phyloP scores from a whole-genome alignment of 2,329 filamentous ascomycete species.

The Botrytis tulipae region DNA sequence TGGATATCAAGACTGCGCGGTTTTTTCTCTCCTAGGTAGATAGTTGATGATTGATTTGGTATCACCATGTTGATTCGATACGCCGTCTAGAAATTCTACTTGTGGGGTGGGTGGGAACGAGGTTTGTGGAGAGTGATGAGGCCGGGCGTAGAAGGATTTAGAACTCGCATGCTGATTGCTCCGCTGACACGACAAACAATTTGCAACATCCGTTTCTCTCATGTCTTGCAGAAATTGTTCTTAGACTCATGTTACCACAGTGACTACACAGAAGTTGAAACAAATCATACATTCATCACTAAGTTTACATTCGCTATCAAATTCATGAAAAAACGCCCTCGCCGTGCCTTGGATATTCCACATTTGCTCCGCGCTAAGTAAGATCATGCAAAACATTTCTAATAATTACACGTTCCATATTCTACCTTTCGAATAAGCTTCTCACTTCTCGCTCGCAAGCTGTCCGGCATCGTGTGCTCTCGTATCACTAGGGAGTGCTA shows the following conservation, averaged over 20 bases:
- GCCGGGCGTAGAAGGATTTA: too few relatives aligned
- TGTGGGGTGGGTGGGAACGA: too few relatives aligned
- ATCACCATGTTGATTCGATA: too few relatives aligned
- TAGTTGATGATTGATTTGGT: too few relatives aligned
- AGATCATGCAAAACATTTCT: neutral
- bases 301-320: neutral
- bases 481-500: conserved; percentile 5
- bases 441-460: conserved; percentile 10
- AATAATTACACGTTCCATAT: too few relatives aligned
- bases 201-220: neutral
- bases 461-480: conserved; percentile 15
- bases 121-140: too few relatives aligned
- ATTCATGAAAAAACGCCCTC: neutral
- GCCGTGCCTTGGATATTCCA: neutral
- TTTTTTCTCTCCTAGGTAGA: too few relatives aligned
- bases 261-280: neutral
- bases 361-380: neutral
- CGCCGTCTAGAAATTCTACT: too few relatives aligned
- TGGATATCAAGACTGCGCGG: too few relatives aligned
- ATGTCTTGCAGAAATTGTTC: neutral
- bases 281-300: neutral
- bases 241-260: neutral
- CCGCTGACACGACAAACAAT: neutral
- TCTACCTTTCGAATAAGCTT: neutral
- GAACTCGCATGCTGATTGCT: too few relatives aligned